These are phyloP conservation scores for Penicillium paradoxum DNA, from an alignment of 495 filamentous ascomycete species.

Conservation along the genomic window DNA sequence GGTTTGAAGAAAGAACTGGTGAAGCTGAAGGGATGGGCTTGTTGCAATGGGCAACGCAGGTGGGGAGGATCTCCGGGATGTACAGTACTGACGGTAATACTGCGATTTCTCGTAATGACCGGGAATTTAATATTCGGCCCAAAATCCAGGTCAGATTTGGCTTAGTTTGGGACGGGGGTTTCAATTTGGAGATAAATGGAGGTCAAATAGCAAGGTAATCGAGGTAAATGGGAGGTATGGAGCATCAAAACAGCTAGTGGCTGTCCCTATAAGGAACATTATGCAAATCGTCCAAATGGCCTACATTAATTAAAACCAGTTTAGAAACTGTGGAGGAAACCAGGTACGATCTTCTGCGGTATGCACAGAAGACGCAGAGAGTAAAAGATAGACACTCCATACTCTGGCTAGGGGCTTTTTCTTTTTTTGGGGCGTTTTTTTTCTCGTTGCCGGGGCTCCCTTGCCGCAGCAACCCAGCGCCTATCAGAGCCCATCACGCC, in stretches of 20 bases:
- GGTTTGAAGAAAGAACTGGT: constrained; percentile 37
- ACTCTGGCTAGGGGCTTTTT: no score
- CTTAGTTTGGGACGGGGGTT: neutral
- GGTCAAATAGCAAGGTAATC: no score
- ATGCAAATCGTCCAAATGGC: no score
- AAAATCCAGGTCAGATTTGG: no score
- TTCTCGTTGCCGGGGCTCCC: constrained; percentile 43
- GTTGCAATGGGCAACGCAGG: constrained; percentile 51
- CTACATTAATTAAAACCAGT: no score
- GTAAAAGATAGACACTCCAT: constrained; percentile 5
- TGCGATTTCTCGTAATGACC: neutral
- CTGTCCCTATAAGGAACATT: neutral
- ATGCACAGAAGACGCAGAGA: neutral
- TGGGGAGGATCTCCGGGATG: constrained; percentile 44
- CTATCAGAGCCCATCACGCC: constrained; percentile 32
- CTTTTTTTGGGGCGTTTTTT: no score
- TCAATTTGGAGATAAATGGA: neutral
- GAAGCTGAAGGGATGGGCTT: constrained; percentile 50
- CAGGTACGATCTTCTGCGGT: neutral
- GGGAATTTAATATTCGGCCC: neutral
- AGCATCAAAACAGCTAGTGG: neutral
- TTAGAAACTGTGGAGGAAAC: neutral
- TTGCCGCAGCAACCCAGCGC: constrained; percentile 37
- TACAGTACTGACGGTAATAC: constrained; percentile 13
- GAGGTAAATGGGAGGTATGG: no score